Base-by-base conservation (phyloP, 139 green algal genomes). In the Closterium sp. region DNA sequence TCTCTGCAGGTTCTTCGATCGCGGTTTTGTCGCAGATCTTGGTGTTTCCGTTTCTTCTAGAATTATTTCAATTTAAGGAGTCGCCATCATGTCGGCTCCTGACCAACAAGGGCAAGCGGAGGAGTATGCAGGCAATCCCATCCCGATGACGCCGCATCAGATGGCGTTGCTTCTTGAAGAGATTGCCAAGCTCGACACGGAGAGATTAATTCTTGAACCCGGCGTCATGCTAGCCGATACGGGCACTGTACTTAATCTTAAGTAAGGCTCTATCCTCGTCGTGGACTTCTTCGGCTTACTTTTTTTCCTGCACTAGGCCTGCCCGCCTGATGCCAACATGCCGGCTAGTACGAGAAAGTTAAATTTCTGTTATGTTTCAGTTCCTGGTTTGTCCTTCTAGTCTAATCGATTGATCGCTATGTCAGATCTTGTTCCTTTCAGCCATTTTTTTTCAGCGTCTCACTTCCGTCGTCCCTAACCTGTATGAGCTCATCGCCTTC, bases 121-220 rank as follows among this genome's bases (percentile, higher is more conserved):
- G 28, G 85, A 87, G 85, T 87, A 87, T 31, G 85, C 28, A 87
- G 85, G 85, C 85, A 87, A 87, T 31, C 85, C 85, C 28, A 87
- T 87, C 27, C 85, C 85, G 27, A 87, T 87, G 85, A 87, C 85
- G 22, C 85, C 85, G 85, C 85, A 87, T 30, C 85, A 87, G 22
- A 30, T 87, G 85, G 85, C 28, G 85, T 31, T 87, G 85, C 85
- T 87, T 30, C 85, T 87, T 17, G 85, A 87, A 24, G 28, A 87
- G 17, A 87, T 87, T 27, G n/a, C 85, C 19, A 30, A 32, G 85
- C 85, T 87, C 28, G 85, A 87, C 85, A 30, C n/a, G 85, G 28
- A 87, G 85, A 22, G 85, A 21, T 31, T 87, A 0, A 87, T 87
- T 24, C 85, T 87, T 17, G 85, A 87, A 24, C 85, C 85, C 1